A percentile compares a stretch with the other conserved stretches of the same genome.
Evolutionary conservation across 2,329 filamentous ascomycete genomes (phyloP).

Genomic region (Colletotrichum theobromicola): DNA sequence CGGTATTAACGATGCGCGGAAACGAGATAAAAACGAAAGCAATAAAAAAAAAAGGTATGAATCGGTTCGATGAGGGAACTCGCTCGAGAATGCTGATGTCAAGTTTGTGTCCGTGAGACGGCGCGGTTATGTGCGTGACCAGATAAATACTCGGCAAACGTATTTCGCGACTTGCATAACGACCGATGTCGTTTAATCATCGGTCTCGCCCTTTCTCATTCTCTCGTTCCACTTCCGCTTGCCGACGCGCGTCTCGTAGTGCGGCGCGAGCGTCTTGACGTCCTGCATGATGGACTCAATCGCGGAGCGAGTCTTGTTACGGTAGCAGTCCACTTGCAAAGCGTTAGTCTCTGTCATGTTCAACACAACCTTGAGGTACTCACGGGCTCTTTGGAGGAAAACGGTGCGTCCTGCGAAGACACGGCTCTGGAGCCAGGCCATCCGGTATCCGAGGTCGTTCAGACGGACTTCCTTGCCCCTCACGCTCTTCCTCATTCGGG

Average conservation of each 20-base stretch:
- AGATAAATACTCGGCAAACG: neutral
- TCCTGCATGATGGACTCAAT: slow-evolving; percentile 82
- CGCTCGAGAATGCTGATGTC: slow-evolving; percentile 17
- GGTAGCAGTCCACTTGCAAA: slow-evolving; percentile 85
- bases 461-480: slow-evolving; percentile 85
- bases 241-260: slow-evolving; percentile 88
- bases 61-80: slow-evolving; percentile 5
- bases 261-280: slow-evolving; percentile 73
- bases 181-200: slow-evolving; percentile 26
- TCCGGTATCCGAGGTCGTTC: slow-evolving; percentile 91
- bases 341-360: neutral
- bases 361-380: slow-evolving; percentile 47
- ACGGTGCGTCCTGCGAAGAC: slow-evolving; percentile 86
- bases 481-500: slow-evolving; percentile 71
- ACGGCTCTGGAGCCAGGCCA: slow-evolving; percentile 95
- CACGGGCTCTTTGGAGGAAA: slow-evolving; percentile 89
- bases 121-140: slow-evolving; percentile 9
- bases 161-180: neutral
- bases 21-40: neutral
- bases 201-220: slow-evolving; percentile 38
- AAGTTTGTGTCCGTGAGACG: neutral
- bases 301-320: slow-evolving; percentile 85
- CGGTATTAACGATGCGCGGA: slow-evolving; percentile 9
- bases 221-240: slow-evolving; percentile 78
- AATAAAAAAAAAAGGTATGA: neutral